A percentile compares a stretch with the other conserved stretches of the same genome.
These are phyloP conservation scores for Alectoria sarmentosa DNA, from an alignment of 495 filamentous ascomycete species.

Conservation along the genomic window DNA sequence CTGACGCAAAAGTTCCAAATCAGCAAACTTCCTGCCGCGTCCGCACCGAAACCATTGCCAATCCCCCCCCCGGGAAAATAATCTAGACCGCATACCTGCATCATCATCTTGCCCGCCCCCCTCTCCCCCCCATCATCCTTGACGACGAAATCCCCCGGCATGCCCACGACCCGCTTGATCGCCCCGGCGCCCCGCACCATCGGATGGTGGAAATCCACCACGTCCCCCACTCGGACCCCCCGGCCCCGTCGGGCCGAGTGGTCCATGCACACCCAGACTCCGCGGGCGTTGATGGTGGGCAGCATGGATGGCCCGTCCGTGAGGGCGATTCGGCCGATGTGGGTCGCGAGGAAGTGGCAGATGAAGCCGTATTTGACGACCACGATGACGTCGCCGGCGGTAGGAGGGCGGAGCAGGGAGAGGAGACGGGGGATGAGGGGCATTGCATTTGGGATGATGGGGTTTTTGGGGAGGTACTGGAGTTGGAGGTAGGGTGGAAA, in stretches of 20 bases:
- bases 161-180: slow-evolving; percentile 76
- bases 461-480: too few species aligned
- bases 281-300: slow-evolving; percentile 59
- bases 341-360: slow-evolving; percentile 51
- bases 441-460: neutral
- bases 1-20: slow-evolving; percentile 33
- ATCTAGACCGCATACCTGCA: slow-evolving; percentile 55
- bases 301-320: slow-evolving; percentile 70
- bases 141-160: slow-evolving; percentile 87
- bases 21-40: neutral
- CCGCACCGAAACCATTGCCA: slow-evolving; percentile 8
- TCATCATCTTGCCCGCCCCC: slow-evolving; percentile 58
- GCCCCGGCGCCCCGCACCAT: slow-evolving; percentile 53
- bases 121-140: slow-evolving; percentile 42
- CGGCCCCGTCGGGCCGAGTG: slow-evolving; percentile 59
- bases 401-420: neutral
- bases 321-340: slow-evolving; percentile 44
- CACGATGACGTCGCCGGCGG: neutral
- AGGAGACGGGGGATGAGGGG: neutral
- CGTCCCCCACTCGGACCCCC: slow-evolving; percentile 68
- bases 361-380: slow-evolving; percentile 38
- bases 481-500: neutral
- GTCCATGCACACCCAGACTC: slow-evolving; percentile 63
- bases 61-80: neutral
- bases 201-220: slow-evolving; percentile 72